Base-by-base conservation (phyloP, 106 monocot genomes). In the Triglochin maritima region DNA sequence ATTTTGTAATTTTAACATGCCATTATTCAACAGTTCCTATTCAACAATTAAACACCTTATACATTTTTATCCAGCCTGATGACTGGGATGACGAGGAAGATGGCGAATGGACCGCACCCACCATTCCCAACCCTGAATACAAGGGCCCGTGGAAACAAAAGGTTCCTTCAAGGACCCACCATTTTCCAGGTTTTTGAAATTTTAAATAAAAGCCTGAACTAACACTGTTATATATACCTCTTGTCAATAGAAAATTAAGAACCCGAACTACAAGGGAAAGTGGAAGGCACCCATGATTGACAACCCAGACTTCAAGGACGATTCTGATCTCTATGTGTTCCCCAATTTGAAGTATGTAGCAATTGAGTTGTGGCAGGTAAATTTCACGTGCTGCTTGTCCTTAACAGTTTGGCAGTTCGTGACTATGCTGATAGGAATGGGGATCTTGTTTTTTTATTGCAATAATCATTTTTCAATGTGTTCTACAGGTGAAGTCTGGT, bases 231-330 rank as follows among this genome's bases (percentile, higher is more conserved):
- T 43, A 50, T 17, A 16, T 41, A 16, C 1, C 62, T 49, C 29
- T 2, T n/a, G 44, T 59, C 50, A 49, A 44, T 68, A 85, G 85
- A 82, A 82, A 82, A 80, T 89, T 3, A 89, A 84, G 84, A 94
- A 89, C 44, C 84, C 89, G 6, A 62, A 85, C 13, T 94, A 84
- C 84, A 81, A 87, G 74, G 93, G 89, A 7, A 94, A 87, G 72
- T 94, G 93, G 93, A 81, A 78, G 60, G 86, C 84, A 9, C 93
- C 93, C 9, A 76, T 94, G 82, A 86, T 94, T 49, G 93, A 89
- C 69, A 94, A 94, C 76, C 89, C 89, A 77, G 93, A 94, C 56
- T 94, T 84, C 63, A 74, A 84, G 62, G 93, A 89, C 72, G 78
- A 86, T 68, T 84, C 93, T 2, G 66, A 86, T 52, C 50, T 87